Evolutionary conservation across 768 basidiomycete genomes (phyloP).

Genomic region (Xerocomellus intermedius): DNA sequence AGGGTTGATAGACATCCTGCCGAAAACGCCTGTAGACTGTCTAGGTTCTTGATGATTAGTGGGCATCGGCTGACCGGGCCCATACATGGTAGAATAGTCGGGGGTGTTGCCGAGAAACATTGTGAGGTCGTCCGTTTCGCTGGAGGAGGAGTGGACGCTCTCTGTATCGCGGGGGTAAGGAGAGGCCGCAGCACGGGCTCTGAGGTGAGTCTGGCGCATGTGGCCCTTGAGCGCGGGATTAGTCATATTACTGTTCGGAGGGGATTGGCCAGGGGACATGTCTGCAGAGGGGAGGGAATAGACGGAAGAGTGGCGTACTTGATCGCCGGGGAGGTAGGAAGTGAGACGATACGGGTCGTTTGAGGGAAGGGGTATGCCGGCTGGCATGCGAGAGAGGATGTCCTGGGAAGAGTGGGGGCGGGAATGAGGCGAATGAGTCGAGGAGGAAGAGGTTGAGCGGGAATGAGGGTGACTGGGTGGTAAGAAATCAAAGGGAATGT

Average conservation of each 20-base stretch:
- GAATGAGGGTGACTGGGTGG: constrained; percentile 64
- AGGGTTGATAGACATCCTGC: constrained; percentile 69
- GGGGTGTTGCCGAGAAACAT: constrained; percentile 64
- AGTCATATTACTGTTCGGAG: constrained; percentile 71
- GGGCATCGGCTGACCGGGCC: constrained; percentile 40
- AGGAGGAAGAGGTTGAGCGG: constrained; percentile 70
- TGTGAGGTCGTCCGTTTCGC: constrained; percentile 84
- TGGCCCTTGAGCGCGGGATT: constrained; percentile 79
- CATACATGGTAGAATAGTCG: constrained; percentile 71
- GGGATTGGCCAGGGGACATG: constrained; percentile 56
- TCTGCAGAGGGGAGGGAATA: constrained; percentile 43
- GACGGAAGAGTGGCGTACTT: constrained; percentile 44
- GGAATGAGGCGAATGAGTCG: constrained; percentile 65
- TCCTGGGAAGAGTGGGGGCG: constrained; percentile 81
- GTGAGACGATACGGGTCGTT: constrained; percentile 76
- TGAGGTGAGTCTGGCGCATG: constrained; percentile 71
- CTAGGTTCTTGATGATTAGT: constrained; percentile 44
- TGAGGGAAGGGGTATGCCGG: constrained; percentile 46
- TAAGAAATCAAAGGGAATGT: constrained; percentile 69
- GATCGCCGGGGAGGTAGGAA: constrained; percentile 44
- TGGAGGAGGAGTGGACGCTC: constrained; percentile 83
- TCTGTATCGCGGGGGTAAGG: constrained; percentile 86
- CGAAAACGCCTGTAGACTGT: constrained; percentile 72
- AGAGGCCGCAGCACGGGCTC: constrained; percentile 77
- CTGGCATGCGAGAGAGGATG: constrained; percentile 50